phyloP scores from a whole-genome alignment of 345 rosid genomes.

The Hibiscus tridactylites region DNA sequence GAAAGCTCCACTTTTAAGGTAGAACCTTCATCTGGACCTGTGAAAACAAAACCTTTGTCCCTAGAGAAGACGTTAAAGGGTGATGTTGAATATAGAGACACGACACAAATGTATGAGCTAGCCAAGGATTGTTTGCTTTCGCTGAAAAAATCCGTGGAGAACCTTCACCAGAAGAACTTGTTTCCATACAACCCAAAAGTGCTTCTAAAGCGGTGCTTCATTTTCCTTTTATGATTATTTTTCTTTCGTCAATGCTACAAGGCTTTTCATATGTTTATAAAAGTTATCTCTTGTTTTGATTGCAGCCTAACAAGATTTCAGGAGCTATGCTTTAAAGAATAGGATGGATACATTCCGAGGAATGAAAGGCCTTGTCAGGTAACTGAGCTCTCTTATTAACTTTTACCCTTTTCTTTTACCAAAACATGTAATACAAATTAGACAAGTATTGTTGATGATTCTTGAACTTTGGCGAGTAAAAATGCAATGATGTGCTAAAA shows the following conservation, averaged over 20 bases:
- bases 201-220: conserved; percentile 63
- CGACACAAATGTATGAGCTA: conserved; percentile 29
- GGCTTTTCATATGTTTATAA: not conserved
- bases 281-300: not conserved
- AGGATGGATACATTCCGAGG: not conserved
- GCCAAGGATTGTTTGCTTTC: conserved; percentile 70
- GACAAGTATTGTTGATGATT: not conserved
- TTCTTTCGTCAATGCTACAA: not conserved
- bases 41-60: conserved; percentile 4
- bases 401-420: not conserved
- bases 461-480: not conserved
- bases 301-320: conserved; percentile 6
- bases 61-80: conserved; percentile 11
- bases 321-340: not conserved
- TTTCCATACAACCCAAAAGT: conserved; percentile 75
- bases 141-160: conserved; percentile 53
- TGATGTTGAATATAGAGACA: conserved; percentile 10
- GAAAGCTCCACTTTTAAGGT: conserved; percentile 20
- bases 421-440: not conserved
- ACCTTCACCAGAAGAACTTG: conserved; percentile 56
- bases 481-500: not conserved
- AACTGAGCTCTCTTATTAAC: not conserved
- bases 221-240: conserved; percentile 6
- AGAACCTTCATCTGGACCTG: conserved; percentile 7
- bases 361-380: conserved; percentile 1